Percentiles rank a stretch among this genome's conserved stretches.
phyloP scores from a whole-genome alignment of 345 rosid genomes.

The Lepidium aucheri region DNA sequence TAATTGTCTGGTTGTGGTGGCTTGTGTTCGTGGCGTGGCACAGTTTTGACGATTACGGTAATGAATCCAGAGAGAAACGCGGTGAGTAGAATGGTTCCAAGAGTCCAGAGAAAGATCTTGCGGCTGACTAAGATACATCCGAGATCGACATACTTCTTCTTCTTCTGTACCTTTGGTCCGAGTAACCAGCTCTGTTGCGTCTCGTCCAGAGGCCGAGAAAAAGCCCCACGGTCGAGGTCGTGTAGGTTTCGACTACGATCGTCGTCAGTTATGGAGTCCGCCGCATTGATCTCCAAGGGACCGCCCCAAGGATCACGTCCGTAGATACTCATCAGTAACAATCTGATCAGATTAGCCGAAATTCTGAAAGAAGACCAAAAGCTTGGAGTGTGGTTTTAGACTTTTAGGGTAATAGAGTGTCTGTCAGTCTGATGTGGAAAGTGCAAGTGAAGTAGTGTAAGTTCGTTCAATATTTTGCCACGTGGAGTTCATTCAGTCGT shows the following conservation, averaged over 20 bases:
- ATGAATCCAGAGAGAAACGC: conserved; percentile 55
- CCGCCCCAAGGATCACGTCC: conserved; percentile 98
- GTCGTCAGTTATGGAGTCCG: conserved; percentile 87
- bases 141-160: conserved; percentile 88
- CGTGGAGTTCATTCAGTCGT: neutral
- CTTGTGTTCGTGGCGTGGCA: conserved; percentile 54
- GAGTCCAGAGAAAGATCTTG: conserved; percentile 87
- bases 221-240: conserved; percentile 68
- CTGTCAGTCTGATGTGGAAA: neutral
- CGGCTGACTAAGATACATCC: conserved; percentile 89
- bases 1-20: conserved; percentile 58
- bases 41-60: conserved; percentile 56
- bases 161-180: conserved; percentile 68
- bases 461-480: neutral
- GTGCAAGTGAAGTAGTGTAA: neutral
- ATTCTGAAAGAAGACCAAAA: neutral
- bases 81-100: conserved; percentile 45
- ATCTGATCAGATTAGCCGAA: neutral
- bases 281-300: conserved; percentile 72
- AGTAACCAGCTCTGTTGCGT: conserved; percentile 97
- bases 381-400: conserved; percentile 1
- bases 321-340: conserved; percentile 43
- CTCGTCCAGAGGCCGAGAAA: conserved; percentile 62
- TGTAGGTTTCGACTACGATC: conserved; percentile 73
- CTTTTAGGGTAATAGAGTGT: neutral